These are phyloP conservation scores for Alloteropsis semialata DNA, from an alignment of 176 grass and related monocot genomes.

Conservation along the genomic window DNA sequence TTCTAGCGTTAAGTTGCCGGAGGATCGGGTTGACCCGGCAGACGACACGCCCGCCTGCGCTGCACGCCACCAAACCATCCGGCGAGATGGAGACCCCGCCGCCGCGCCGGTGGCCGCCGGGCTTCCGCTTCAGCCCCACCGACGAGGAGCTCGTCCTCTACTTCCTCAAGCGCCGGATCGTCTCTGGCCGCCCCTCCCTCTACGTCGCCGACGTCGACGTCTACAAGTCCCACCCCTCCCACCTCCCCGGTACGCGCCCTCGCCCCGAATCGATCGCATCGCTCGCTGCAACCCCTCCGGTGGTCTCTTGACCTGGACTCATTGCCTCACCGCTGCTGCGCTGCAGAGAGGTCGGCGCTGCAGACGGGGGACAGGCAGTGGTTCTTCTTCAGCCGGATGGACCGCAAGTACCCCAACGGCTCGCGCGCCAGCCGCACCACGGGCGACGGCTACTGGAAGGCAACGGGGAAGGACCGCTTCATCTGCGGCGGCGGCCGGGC, in stretches of 20 bases:
- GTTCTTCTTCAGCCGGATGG: constrained; percentile 91
- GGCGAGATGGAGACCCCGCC: constrained; percentile 32
- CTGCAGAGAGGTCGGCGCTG: constrained; percentile 73
- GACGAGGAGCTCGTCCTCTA: constrained; percentile 96
- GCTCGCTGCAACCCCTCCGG: background rate
- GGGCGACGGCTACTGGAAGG: constrained; percentile 77
- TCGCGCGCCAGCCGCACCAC: constrained; percentile 82
- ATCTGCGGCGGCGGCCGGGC: constrained; percentile 48
- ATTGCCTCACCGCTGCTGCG: background rate
- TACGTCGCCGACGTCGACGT: constrained; percentile 81
- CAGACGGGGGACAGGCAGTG: constrained; percentile 87
- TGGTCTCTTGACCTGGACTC: background rate
- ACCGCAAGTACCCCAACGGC: constrained; percentile 89
- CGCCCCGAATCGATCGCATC: background rate
- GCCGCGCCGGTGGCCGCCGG: constrained; percentile 61
- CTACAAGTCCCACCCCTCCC: constrained; percentile 92
- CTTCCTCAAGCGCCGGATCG: constrained; percentile 94
- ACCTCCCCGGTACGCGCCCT: constrained; percentile 67
- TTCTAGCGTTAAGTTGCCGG: background rate
- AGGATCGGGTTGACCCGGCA: constrained; percentile 36
- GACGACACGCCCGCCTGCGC: background rate
- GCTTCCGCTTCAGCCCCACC: constrained; percentile 97
- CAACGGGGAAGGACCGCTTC: constrained; percentile 74
- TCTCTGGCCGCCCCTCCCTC: constrained; percentile 42
- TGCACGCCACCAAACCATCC: background rate